These are phyloP conservation scores for Somion occarium DNA, from an alignment of 1,284 basidiomycete species.

Conservation along the genomic window DNA sequence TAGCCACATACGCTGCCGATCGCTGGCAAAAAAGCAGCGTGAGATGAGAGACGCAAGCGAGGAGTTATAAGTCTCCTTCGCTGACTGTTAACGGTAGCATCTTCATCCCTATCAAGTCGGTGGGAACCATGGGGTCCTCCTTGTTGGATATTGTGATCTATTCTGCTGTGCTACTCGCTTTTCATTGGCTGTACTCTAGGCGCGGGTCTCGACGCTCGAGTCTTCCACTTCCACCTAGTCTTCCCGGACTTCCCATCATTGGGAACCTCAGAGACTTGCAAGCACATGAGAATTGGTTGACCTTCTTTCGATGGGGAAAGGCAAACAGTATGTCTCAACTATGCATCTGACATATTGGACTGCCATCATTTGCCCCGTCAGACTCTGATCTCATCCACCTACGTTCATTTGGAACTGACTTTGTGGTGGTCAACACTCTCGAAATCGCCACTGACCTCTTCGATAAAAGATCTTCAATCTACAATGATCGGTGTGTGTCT, in stretches of 20 bases:
- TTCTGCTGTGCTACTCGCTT: background rate
- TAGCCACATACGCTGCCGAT: no score
- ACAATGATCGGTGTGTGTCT: slow-evolving; percentile 3
- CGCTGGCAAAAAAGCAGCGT: no score
- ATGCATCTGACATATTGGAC: background rate
- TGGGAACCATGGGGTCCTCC: no score
- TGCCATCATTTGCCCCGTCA: background rate
- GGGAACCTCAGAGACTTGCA: slow-evolving; percentile 22
- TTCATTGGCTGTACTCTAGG: background rate
- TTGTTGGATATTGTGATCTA: background rate
- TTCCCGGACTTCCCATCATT: slow-evolving; percentile 18
- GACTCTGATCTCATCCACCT: slow-evolving; percentile 1
- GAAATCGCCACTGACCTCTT: slow-evolving; percentile 4
- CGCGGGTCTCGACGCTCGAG: background rate
- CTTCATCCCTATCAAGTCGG: no score
- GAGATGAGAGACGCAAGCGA: no score
- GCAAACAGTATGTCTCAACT: background rate
- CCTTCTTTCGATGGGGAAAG: slow-evolving; percentile 8
- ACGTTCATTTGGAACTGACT: background rate
- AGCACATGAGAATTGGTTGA: slow-evolving; percentile 14
- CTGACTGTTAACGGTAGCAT: no score
- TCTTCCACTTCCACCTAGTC: slow-evolving; percentile 15
- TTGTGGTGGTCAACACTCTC: background rate
- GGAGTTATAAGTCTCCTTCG: no score
- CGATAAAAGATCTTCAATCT: slow-evolving; percentile 7